phyloP scores from a whole-genome alignment of 2,329 filamentous ascomycete genomes.

The Penicillium sp. region DNA sequence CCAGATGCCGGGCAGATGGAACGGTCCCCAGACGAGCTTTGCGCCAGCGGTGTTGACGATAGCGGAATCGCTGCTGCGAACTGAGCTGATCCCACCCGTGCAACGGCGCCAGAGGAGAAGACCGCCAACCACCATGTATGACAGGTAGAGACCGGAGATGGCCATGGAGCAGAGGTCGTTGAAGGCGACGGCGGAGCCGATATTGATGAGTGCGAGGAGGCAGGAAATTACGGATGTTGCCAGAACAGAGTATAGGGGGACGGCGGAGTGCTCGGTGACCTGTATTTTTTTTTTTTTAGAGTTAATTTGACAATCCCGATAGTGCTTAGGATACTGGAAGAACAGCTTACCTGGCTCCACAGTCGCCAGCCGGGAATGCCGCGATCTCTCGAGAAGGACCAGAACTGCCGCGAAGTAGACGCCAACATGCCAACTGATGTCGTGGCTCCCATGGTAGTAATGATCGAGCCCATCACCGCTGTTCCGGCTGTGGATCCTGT shows the following conservation, averaged over 20 bases:
- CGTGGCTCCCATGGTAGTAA: constrained; percentile 30
- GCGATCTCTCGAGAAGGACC: constrained; percentile 29
- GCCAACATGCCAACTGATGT: constrained; percentile 36
- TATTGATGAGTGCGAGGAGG: constrained; percentile 34
- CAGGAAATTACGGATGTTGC: constrained; percentile 28
- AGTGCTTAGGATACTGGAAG: not conserved
- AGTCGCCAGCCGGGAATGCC: constrained; percentile 28
- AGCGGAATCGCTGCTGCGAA: constrained; percentile 15
- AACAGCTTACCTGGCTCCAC: constrained; percentile 25
- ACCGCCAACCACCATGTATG: constrained; percentile 27
- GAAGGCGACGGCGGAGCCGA: constrained; percentile 32
- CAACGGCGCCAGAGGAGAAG: constrained; percentile 30
- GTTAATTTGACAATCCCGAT: not conserved
- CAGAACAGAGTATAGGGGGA: constrained; percentile 27
- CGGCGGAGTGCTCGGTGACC: constrained; percentile 23
- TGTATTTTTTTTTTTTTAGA: constrained; percentile 9
- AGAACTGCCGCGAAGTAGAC: constrained; percentile 46
- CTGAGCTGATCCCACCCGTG: constrained; percentile 19
- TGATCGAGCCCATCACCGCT: constrained; percentile 25
- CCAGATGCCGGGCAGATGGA: constrained; percentile 29
- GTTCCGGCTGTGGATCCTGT: constrained; percentile 28
- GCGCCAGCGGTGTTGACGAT: constrained; percentile 27
- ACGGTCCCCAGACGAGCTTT: constrained; percentile 31
- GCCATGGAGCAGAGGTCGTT: constrained; percentile 36
- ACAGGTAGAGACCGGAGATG: constrained; percentile 31